Percentiles rank a stretch among this genome's conserved stretches.
These are phyloP conservation scores for Avicennia marina DNA, from an alignment of 257 asterid species.

Conservation along the genomic window DNA sequence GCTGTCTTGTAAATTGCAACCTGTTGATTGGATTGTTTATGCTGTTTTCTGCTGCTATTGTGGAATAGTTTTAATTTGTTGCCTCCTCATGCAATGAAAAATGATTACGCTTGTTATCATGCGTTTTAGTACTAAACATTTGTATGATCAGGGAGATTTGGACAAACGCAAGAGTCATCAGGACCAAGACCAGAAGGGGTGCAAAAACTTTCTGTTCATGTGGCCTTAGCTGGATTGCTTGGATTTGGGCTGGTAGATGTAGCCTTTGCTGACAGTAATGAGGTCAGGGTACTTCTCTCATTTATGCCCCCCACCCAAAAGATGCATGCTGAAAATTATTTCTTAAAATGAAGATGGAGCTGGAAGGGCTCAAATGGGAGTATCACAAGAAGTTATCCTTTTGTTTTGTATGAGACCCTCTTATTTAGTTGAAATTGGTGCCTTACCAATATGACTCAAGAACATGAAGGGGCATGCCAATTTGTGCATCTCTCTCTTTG, in stretches of 20 bases:
- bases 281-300: constrained; percentile 36
- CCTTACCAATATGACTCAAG: neutral
- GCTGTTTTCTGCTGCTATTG: neutral
- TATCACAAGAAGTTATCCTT: neutral
- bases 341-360: neutral
- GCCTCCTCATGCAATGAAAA: constrained; percentile 14
- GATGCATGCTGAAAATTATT: neutral
- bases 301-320: neutral
- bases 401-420: constrained; percentile 4
- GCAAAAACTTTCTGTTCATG: constrained; percentile 25
- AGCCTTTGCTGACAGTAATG: constrained; percentile 63
- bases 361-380: neutral
- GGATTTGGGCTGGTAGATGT: constrained; percentile 59
- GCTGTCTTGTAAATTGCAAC: constrained; percentile 1
- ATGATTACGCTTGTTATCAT: neutral
- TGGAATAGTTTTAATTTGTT: neutral
- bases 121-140: neutral
- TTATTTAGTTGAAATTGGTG: neutral
- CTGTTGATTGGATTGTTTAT: constrained; percentile 3
- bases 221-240: constrained; percentile 62
- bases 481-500: constrained; percentile 9
- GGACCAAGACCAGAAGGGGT: constrained; percentile 6
- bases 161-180: constrained; percentile 19
- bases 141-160: constrained; percentile 38
- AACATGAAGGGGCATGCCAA: neutral